phyloP scores from a whole-genome alignment of 2,329 filamentous ascomycete species.

The Trichoderma sp. region DNA sequence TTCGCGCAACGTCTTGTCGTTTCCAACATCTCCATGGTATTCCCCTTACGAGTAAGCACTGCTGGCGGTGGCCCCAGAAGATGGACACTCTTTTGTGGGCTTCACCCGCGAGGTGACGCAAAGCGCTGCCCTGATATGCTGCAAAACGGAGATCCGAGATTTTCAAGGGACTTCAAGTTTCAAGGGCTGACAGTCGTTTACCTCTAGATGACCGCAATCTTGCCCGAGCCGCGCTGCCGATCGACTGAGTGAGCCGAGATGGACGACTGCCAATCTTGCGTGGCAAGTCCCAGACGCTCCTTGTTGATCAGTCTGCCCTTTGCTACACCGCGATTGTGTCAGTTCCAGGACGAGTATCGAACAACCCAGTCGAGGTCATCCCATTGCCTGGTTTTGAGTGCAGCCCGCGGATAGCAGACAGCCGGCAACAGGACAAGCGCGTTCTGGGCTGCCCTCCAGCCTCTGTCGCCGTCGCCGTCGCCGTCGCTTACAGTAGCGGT shows the following conservation, averaged over 20 bases:
- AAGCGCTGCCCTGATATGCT: slow-evolving; percentile 13
- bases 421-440: background rate
- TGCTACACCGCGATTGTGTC: slow-evolving; percentile 4
- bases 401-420: slow-evolving; percentile 1
- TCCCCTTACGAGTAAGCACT: background rate
- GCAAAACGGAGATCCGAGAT: slow-evolving; percentile 15
- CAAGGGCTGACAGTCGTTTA: slow-evolving; percentile 18
- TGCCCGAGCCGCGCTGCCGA: slow-evolving; percentile 16
- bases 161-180: background rate
- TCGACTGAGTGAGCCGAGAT: slow-evolving; percentile 17
- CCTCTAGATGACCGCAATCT: slow-evolving; percentile 1
- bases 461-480: slow-evolving; percentile 11
- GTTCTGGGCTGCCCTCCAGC: slow-evolving; percentile 18
- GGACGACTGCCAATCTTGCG: background rate
- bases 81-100: slow-evolving; percentile 9
- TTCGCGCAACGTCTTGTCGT: background rate
- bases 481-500: background rate
- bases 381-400: background rate
- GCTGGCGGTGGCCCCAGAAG: slow-evolving; percentile 7
- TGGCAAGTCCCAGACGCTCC: background rate
- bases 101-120: slow-evolving; percentile 24
- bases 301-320: background rate
- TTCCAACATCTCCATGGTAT: background rate
- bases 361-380: background rate
- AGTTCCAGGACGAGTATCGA: background rate